Percentiles rank a stretch among this genome's conserved stretches.
Evolutionary conservation across 345 rosid genomes (phyloP).

Genomic region (Dipteronia sinensis): DNA sequence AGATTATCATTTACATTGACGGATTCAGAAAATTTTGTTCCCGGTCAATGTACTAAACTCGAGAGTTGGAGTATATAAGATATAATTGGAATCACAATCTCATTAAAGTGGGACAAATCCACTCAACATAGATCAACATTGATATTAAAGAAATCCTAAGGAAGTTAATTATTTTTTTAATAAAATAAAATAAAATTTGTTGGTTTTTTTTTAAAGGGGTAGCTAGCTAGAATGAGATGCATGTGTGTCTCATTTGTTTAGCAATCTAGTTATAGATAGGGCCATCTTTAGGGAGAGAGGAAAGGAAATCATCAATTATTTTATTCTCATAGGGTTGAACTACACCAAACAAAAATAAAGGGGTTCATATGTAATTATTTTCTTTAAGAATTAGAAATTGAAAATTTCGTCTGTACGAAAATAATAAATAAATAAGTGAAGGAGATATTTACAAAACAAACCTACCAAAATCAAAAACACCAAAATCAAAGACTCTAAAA

Average conservation of each 20-base stretch:
- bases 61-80: too few relatives aligned
- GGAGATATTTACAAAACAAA: background rate
- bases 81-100: too few relatives aligned
- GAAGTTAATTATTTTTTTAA: background rate
- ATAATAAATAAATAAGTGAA: too few relatives aligned
- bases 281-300: background rate
- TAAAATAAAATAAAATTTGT: background rate
- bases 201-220: background rate
- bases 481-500: too few relatives aligned
- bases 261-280: background rate
- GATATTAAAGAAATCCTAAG: too few relatives aligned
- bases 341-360: background rate
- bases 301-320: background rate
- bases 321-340: background rate
- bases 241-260: background rate
- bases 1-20: too few relatives aligned
- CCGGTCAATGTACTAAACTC: too few relatives aligned
- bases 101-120: too few relatives aligned
- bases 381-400: background rate
- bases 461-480: too few relatives aligned
- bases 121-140: too few relatives aligned
- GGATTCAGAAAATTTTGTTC: too few relatives aligned
- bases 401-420: background rate
- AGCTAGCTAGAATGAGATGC: background rate
- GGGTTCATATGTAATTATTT: background rate